Evolutionary conservation across 2,329 filamentous ascomycete genomes (phyloP), one percentile per base, ranked within the genome.

Genomic region (Trichothecium sympodiale): DNA sequence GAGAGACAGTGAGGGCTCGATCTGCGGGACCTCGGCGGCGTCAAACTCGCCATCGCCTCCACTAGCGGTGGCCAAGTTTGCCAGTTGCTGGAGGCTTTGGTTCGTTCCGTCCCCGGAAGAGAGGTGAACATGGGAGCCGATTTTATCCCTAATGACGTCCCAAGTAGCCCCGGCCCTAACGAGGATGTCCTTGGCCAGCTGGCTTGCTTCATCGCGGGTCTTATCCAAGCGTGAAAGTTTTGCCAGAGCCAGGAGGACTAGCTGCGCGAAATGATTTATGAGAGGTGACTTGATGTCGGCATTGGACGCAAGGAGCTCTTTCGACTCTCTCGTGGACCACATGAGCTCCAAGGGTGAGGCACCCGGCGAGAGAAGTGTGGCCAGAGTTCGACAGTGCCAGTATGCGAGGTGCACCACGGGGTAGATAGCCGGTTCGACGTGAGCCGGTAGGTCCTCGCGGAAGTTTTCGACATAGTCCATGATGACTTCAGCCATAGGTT

Each of bases 371-470:
- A 78, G 61, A 3, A 83, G 64, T 35, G 77, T 74, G 8, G 74
- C 65, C 14, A 85, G 61, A 8, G 84, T 64, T 41, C 77, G 74
- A 44, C 74, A 68, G 52, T 84, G 78, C 71, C 80, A 83, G 55
- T 82, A 84, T 14, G 71, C 71, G 17, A 85, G 63, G 45, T 81
- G 74, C 3, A 84, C 63, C 23, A 80, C 51, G 4, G 73, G 72
- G 33, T 69, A 62, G 3, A 62, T 57, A 0, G 57, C 50, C 4
- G 67, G 65, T 16, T 73, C 72, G 17, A 78, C 60, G 30, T 67
- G 64, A 10, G 63, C 57, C 4, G 80, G 76, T 2, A 84, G 63
- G 36, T 74, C 67, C 52, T 81, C 75, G 7, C 76, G 69, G 52
- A 80, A 81, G 38, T 77, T 65, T 47, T 84, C 79, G 30, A 60